Evolutionary conservation across 805 yeast species (phyloP).

Genomic region (Suhomyces sp.): DNA sequence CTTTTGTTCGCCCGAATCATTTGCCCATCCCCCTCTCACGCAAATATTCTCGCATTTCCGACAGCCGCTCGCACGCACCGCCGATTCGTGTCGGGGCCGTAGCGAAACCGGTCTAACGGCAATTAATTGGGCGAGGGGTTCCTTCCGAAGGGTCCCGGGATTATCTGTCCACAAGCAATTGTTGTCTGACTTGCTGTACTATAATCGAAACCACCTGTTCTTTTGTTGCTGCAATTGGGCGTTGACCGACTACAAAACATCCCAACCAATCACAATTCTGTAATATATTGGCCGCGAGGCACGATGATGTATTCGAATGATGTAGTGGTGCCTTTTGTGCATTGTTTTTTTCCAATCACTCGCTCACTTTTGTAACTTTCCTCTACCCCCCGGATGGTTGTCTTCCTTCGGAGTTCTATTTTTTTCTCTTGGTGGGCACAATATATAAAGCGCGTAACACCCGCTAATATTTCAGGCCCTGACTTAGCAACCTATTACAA

Average conservation of each 20-base stretch:
- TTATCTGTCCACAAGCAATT: not conserved
- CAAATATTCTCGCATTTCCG: not conserved
- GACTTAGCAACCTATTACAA: not conserved
- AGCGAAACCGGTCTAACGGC: not conserved
- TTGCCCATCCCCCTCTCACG: not conserved
- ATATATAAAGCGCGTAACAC: constrained; percentile 7
- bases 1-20: not conserved
- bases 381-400: constrained; percentile 8
- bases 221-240: not conserved
- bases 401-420: constrained; percentile 10
- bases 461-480: not conserved
- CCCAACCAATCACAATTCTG: not conserved
- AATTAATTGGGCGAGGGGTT: not conserved
- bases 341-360: not conserved
- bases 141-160: not conserved
- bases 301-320: not conserved
- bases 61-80: not conserved
- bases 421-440: not conserved
- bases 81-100: not conserved
- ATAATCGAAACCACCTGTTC: not conserved
- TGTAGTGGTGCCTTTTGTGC: constrained; percentile 1
- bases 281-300: not conserved
- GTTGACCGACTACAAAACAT: not conserved
- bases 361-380: constrained; percentile 1
- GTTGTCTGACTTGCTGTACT: not conserved